These are phyloP conservation scores for Aspergillus luchuensis DNA, from an alignment of 2,329 filamentous ascomycete species.

Conservation along the genomic window DNA sequence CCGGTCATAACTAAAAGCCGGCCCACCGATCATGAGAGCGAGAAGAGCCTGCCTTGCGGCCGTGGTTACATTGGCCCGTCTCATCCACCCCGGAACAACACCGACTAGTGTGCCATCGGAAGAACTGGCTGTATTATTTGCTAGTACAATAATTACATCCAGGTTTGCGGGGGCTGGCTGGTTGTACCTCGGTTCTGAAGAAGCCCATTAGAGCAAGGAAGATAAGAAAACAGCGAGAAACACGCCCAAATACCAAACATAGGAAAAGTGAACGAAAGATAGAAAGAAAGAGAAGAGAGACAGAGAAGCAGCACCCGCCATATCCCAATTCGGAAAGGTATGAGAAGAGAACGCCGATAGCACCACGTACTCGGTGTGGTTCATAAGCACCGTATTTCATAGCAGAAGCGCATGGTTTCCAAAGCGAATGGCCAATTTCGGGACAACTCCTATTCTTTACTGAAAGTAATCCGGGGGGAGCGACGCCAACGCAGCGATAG, in stretches of 20 bases:
- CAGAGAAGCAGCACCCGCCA: not conserved
- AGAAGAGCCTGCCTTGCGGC: not conserved
- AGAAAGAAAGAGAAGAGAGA: slow-evolving; percentile 4
- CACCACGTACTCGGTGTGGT: slow-evolving; percentile 1
- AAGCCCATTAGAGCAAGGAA: not conserved
- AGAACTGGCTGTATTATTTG: slow-evolving; percentile 5
- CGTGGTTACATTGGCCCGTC: not conserved
- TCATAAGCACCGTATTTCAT: slow-evolving; percentile 3
- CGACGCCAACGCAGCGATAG: slow-evolving; percentile 43
- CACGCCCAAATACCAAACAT: not conserved
- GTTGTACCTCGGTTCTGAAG: not conserved
- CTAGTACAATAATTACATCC: slow-evolving; percentile 5
- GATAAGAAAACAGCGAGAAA: not conserved
- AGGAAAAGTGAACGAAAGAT: not conserved
- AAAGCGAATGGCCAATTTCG: slow-evolving; percentile 9
- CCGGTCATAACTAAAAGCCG: not conserved
- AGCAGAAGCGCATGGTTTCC: not conserved
- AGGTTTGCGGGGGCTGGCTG: not conserved
- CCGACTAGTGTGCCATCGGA: not conserved
- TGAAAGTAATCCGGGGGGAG: slow-evolving; percentile 48
- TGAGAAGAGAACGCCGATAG: slow-evolving; percentile 8
- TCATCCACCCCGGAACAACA: not conserved
- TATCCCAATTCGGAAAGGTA: not conserved
- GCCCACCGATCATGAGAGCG: not conserved
- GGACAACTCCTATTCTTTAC: slow-evolving; percentile 17